Conservation (phyloP, 768 basidiomycete species). For the Boletus subparvulus region DNA sequence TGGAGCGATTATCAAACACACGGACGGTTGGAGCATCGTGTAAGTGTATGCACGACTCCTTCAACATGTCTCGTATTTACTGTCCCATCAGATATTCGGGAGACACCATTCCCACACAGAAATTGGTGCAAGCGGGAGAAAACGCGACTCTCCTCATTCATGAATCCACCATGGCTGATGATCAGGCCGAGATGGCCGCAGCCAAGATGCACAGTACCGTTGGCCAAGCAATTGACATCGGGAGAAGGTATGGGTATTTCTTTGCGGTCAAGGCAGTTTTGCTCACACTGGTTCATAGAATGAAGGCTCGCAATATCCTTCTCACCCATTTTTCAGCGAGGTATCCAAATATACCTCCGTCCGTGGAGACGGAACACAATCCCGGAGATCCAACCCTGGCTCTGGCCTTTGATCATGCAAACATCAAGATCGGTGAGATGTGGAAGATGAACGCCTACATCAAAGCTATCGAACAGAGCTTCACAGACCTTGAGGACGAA, state of each 20-base stretch:
- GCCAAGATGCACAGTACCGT: conserved; percentile 88
- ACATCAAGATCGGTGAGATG: conserved; percentile 72
- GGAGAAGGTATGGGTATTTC: conserved; percentile 51
- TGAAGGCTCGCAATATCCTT: conserved; percentile 82
- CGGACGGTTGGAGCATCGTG: conserved; percentile 52
- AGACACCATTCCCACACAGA: conserved; percentile 79
- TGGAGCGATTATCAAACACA: conserved; percentile 66
- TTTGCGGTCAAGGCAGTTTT: not conserved
- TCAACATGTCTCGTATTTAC: not conserved
- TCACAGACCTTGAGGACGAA: conserved; percentile 53
- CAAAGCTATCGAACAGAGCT: conserved; percentile 64
- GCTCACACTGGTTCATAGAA: conserved; percentile 44
- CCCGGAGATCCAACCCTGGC: conserved; percentile 52
- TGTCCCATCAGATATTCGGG: conserved; percentile 72
- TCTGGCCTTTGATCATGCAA: conserved; percentile 79
- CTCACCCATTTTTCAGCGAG: conserved; percentile 95
- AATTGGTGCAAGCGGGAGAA: conserved; percentile 61
- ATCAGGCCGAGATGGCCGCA: conserved; percentile 67
- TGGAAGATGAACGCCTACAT: conserved; percentile 84
- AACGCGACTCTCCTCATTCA: conserved; percentile 84
- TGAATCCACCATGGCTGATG: conserved; percentile 91
- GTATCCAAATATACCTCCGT: conserved; percentile 80
- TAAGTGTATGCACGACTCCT: conserved; percentile 19
- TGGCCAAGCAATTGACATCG: conserved; percentile 82
- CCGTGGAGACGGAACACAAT: conserved; percentile 25